Evolutionary conservation across 306 rosid species (phyloP).

Genomic region (Cajanus cajan): DNA sequence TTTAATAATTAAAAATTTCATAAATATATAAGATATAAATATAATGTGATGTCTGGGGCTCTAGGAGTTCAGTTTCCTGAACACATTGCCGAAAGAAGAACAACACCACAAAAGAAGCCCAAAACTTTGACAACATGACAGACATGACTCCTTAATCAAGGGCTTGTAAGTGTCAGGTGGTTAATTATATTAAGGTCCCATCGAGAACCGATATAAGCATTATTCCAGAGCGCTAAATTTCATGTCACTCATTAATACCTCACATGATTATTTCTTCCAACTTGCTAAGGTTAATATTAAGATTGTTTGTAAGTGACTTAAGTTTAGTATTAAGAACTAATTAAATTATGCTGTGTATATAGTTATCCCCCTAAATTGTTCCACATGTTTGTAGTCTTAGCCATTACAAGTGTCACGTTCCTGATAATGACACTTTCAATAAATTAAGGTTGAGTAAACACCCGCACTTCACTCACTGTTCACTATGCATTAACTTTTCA

Average conservation of each 20-base stretch:
- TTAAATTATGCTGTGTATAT: neutral
- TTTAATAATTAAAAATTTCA: no score
- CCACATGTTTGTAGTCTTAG: slow-evolving; percentile 1
- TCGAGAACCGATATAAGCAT: slow-evolving; percentile 3
- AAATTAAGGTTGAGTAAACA: slow-evolving; percentile 8
- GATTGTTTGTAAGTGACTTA: neutral
- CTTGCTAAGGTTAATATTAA: neutral
- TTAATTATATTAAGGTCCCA: neutral
- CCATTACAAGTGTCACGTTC: neutral
- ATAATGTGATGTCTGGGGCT: slow-evolving; percentile 14
- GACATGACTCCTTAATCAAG: slow-evolving; percentile 42
- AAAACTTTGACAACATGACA: slow-evolving; percentile 40
- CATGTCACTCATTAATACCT: slow-evolving; percentile 31
- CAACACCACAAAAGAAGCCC: slow-evolving; percentile 6
- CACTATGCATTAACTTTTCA: neutral
- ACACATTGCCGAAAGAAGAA: slow-evolving; percentile 24
- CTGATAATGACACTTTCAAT: slow-evolving; percentile 14
- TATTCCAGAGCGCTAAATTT: slow-evolving; percentile 22
- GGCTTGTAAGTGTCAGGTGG: slow-evolving; percentile 21
- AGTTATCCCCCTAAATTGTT: neutral
- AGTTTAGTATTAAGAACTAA: neutral
- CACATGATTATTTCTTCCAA: slow-evolving; percentile 22
- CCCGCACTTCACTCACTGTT: neutral
- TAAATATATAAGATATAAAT: no score
- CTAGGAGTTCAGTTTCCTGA: slow-evolving; percentile 21